A percentile compares a stretch with the other conserved stretches of the same genome.
phyloP scores from a whole-genome alignment of 2,329 filamentous ascomycete species.

The Aspergillus sp. region DNA sequence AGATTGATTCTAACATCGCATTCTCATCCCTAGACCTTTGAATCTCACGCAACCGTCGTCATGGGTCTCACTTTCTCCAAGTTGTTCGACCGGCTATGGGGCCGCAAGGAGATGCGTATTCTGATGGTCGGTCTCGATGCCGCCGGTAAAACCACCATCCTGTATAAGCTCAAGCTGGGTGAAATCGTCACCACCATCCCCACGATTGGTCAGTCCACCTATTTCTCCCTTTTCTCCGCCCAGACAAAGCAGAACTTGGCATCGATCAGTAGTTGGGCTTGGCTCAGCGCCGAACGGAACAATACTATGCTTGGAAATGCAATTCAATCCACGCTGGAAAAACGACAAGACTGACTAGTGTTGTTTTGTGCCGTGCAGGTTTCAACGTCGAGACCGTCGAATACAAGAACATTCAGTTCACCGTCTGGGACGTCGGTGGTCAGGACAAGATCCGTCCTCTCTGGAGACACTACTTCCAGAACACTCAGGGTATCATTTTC shows the following conservation, averaged over 20 bases:
- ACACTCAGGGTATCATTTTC: constrained; percentile 99
- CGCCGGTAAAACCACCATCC: constrained; percentile 99
- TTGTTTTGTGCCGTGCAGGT: constrained; percentile 53
- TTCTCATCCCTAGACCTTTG: constrained; percentile 18
- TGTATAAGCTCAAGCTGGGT: constrained; percentile 99
- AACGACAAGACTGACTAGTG: constrained; percentile 15
- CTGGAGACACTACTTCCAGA: constrained; percentile 99
- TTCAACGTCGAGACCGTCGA: constrained; percentile 99
- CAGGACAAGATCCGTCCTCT: constrained; percentile 99
- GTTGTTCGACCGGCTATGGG: constrained; percentile 93
- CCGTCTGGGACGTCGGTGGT: constrained; percentile 99
- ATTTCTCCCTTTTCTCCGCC: constrained; percentile 7
- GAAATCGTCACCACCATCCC: constrained; percentile 98
- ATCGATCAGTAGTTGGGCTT: too few relatives aligned
- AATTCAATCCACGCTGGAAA: not conserved
- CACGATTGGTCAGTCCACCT: constrained; percentile 75
- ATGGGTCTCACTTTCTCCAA: constrained; percentile 99
- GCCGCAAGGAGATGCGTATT: constrained; percentile 99
- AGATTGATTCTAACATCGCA: constrained; percentile 25
- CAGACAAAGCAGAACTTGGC: not conserved
- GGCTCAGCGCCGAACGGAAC: too few relatives aligned
- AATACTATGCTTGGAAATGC: too few relatives aligned
- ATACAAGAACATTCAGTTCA: constrained; percentile 99
- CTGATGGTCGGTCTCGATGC: constrained; percentile 99
- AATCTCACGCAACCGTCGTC: constrained; percentile 51